Conservation (phyloP, 768 basidiomycete genomes). For the Lactarius vividus region DNA sequence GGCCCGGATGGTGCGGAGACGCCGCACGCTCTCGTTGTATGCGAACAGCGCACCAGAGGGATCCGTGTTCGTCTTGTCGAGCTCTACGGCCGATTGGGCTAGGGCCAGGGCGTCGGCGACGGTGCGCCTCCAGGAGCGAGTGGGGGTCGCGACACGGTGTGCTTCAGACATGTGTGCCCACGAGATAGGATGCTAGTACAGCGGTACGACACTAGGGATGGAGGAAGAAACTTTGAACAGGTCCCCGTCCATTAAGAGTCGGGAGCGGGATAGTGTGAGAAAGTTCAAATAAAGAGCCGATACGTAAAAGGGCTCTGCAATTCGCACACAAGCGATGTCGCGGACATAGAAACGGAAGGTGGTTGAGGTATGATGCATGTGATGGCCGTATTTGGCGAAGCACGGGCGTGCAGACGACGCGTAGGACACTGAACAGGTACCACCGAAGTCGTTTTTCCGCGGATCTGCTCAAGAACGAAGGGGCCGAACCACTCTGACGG, state of each 20-base stretch:
- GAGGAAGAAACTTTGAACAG: neutral
- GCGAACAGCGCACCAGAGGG: conserved; percentile 10
- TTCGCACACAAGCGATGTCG: neutral
- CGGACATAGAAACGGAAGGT: neutral
- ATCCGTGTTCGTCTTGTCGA: conserved; percentile 8
- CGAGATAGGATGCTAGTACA: neutral
- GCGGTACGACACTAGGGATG: neutral
- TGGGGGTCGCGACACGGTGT: neutral
- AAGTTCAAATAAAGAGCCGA: neutral
- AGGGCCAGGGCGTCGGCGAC: conserved; percentile 12
- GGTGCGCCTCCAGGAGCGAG: conserved; percentile 21
- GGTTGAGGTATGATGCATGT: neutral
- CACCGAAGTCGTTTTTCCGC: neutral
- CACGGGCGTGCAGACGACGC: neutral
- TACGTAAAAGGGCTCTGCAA: neutral
- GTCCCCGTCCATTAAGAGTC: neutral
- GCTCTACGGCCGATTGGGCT: conserved; percentile 19
- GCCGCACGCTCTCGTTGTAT: conserved; percentile 17
- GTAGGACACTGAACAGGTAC: neutral
- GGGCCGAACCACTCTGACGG: neutral
- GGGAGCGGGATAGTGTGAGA: neutral
- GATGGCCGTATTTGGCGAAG: neutral
- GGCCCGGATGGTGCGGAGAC: conserved; percentile 10
- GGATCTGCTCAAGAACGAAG: neutral
- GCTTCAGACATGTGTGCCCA: neutral